Percentiles rank a stretch among this genome's conserved stretches.
These are phyloP conservation scores for Alternaria hordeiaustralica DNA, from an alignment of 2,329 filamentous ascomycete genomes.

Conservation along the genomic window DNA sequence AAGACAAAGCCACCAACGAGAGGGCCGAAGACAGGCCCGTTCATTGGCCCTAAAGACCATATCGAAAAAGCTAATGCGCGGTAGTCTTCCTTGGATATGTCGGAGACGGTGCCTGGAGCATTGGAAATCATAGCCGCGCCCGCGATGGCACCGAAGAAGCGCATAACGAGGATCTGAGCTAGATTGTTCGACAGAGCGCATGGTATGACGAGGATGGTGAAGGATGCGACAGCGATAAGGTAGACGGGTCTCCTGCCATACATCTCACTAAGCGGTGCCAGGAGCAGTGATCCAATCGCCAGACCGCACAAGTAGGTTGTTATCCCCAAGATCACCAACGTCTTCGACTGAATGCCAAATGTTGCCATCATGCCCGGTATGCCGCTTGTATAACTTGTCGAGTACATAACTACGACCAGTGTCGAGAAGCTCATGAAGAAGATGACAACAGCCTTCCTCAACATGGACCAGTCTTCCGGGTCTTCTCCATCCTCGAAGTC, in stretches of 20 bases:
- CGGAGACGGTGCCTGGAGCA: constrained; percentile 80
- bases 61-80: constrained; percentile 83
- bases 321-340: constrained; percentile 74
- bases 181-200: constrained; percentile 73
- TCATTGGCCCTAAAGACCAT: constrained; percentile 72
- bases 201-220: constrained; percentile 73
- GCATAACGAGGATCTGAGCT: constrained; percentile 70
- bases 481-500: constrained; percentile 68
- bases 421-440: constrained; percentile 65
- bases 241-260: constrained; percentile 73
- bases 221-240: constrained; percentile 67
- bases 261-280: constrained; percentile 76
- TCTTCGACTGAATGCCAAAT: constrained; percentile 65
- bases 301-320: constrained; percentile 81
- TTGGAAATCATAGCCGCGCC: constrained; percentile 84
- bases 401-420: constrained; percentile 62
- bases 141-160: constrained; percentile 77
- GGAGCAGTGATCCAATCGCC: constrained; percentile 72
- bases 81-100: constrained; percentile 81
- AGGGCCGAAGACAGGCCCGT: constrained; percentile 58
- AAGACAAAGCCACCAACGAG: constrained; percentile 82
- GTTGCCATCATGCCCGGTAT: constrained; percentile 72
- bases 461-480: constrained; percentile 71
- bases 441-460: constrained; percentile 63
- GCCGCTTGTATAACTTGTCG: constrained; percentile 78